Evolutionary conservation across 305 asterid genomes (phyloP), one percentile per base, ranked within the genome.

Genomic region (Fraxinus floribunda): DNA sequence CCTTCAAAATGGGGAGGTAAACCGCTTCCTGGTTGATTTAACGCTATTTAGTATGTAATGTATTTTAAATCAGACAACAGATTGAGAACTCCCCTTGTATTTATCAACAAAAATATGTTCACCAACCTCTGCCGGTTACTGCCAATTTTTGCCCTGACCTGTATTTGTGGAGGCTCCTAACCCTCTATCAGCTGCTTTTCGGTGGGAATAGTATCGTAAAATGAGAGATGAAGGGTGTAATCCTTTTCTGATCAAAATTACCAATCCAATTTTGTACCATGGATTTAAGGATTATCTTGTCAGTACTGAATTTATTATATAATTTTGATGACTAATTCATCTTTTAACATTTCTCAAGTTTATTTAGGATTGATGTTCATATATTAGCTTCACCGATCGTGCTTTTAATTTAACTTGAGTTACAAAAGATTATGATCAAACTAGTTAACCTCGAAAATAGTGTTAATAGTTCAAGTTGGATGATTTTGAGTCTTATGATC

Each of bases 1-100:
- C 97, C 97, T 55, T 86, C 89, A 62, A 91, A 92, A 89, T 94
- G 98, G 98, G 98, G 98, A 90, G 98, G 98, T 93, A 83, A 89
- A 85, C 57, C 2, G 16, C 26, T 60, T 75, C 55, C 26, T 9
- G 11, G 22, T 24, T 72, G 29, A 38, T 77, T 24, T 62, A n/a
- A 24, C 36, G 57, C 57, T 76, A 24, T 34, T 9, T 70, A 75
- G 3, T 26, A 3, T 60, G 18, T 29, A 30, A 5, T 39, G 60
- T 5, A 46, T 78, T 68, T 82, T 22, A 24, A 70, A n/a, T n/a
- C 55, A 26, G 57, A 26, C 29, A 2, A 39, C 68, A 34, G 39
- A 57, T 81, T 81, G 62, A 7, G 15, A 29, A 68, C 55, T n/a
- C 10, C 5, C 60, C 57, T 30, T 34, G 32, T 10, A n/a, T n/a